phyloP scores from a whole-genome alignment of 2,329 filamentous ascomycete genomes.

The Calonectria fujianensis region DNA sequence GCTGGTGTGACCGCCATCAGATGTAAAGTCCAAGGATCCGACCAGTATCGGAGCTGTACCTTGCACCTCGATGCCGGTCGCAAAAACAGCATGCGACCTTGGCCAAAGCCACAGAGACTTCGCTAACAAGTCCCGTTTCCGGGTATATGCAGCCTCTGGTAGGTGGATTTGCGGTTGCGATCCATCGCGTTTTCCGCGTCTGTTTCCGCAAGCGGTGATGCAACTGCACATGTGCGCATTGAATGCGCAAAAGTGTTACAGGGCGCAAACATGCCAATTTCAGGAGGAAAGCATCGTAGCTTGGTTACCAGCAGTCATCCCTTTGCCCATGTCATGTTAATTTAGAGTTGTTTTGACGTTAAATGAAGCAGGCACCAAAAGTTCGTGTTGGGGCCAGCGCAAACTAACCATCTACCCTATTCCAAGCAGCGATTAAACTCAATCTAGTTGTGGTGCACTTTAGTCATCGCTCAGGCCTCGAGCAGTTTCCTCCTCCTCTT shows the following conservation, averaged over 20 bases:
- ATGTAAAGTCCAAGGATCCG: slow-evolving; percentile 31
- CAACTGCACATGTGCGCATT: slow-evolving; percentile 9
- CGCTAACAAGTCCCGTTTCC: slow-evolving; percentile 49
- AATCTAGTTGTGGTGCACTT: slow-evolving; percentile 4
- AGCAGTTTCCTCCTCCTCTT: not conserved
- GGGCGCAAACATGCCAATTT: too few relatives aligned
- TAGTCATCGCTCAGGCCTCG: slow-evolving; percentile 20
- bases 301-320: not conserved
- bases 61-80: slow-evolving; percentile 24
- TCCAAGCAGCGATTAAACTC: slow-evolving; percentile 16
- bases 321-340: slow-evolving; percentile 18
- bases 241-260: not conserved
- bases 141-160: slow-evolving; percentile 46
- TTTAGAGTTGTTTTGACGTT: slow-evolving; percentile 39
- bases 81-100: slow-evolving; percentile 30
- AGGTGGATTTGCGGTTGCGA: slow-evolving; percentile 8
- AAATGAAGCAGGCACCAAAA: slow-evolving; percentile 35
- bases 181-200: slow-evolving; percentile 26
- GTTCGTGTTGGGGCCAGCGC: slow-evolving; percentile 19
- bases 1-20: slow-evolving; percentile 31
- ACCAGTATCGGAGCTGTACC: slow-evolving; percentile 32
- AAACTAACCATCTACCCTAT: slow-evolving; percentile 19
- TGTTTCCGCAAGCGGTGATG: slow-evolving; percentile 31
- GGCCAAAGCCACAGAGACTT: slow-evolving; percentile 32
- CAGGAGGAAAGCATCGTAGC: not conserved